Evolutionary conservation across 23 red algal genomes (phyloP).

Genomic region (Agarophyton chilense): DNA sequence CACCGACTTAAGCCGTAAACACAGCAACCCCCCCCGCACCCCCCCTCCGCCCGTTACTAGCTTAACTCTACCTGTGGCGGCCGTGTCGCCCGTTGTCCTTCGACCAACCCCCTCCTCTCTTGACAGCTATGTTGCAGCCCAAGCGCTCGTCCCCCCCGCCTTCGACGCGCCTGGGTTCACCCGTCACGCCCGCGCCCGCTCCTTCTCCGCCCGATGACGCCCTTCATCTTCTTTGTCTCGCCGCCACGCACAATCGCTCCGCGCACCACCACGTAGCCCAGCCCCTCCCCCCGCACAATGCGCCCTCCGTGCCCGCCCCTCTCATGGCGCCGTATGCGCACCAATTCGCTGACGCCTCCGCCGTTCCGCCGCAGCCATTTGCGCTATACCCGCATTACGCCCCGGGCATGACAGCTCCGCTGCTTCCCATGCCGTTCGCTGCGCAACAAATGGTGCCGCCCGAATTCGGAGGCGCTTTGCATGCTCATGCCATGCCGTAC

Average conservation of each 20-base stretch:
- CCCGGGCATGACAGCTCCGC: not conserved
- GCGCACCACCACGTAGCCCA: not conserved
- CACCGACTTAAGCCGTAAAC: not conserved
- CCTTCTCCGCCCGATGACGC: slow-evolving; percentile 27
- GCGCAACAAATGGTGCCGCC: not conserved
- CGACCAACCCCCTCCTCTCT: not conserved
- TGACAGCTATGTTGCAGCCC: not conserved
- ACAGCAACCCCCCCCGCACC: not conserved
- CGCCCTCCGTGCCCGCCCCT: not conserved
- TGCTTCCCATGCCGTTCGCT: not conserved
- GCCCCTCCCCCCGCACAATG: not conserved
- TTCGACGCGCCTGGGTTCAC: slow-evolving; percentile 19
- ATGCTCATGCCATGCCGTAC: slow-evolving; percentile 1
- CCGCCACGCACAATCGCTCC: slow-evolving; percentile 18
- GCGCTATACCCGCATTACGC: not conserved
- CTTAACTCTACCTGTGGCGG: too few species aligned
- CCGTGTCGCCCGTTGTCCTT: too few species aligned
- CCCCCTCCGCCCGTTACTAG: not conserved
- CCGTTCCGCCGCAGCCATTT: not conserved
- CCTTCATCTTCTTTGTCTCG: slow-evolving; percentile 40
- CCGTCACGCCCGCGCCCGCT: slow-evolving; percentile 35
- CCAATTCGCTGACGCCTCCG: not conserved
- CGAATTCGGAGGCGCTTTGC: slow-evolving; percentile 7
- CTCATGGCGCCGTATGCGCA: not conserved
- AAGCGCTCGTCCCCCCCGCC: not conserved